Evolutionary conservation across 2,329 filamentous ascomycete genomes (phyloP), one percentile per base, ranked within the genome.

Genomic region (Alternaria ethzedia): DNA sequence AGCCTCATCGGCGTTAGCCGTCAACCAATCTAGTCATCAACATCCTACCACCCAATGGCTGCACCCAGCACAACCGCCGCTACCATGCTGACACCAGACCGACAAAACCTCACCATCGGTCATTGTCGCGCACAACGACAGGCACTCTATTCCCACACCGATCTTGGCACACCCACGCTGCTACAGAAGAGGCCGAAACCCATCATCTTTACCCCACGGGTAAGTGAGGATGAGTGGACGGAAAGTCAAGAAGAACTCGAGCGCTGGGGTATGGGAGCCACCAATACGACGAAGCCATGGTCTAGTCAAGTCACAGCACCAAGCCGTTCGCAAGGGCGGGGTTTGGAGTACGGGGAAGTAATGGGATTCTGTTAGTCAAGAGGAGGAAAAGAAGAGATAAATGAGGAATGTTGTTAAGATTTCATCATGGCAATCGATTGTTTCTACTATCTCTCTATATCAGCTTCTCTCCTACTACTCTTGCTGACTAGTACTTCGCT

Each of bases 61-160:
- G 41, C 45, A 12, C 28, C 44, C 10, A 50, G 32, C n/a, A 36
- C 28, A 47, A 51, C 49, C 54, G 21, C 54, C 43, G 36, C 54
- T 28, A 46, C 13, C 30, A 21, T 52, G 8, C 23, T 28, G 43
- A 20, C 49, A 45, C 55, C 59, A 21, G 62, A 65, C 28, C 54
- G 36, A 57, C 43, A 58, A 21, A 59, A 65, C 54, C 62, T 56
- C 28, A 65, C 54, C 23, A 47, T 65, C 45, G 59, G 59, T n/a
- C 62, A 65, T 36, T 65, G 62, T 21, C 62, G 62, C 36, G 62
- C 62, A 8, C 62, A 65, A 49, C 62, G 62, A 11, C 59, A 65
- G 11, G 45, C 54, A 17, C 59, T 62, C 32, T 65, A 65, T 28
- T 62, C 59, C n/a, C 28, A 36, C 12, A 46, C 25, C 28, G 54